phyloP scores from a whole-genome alignment of 2,329 filamentous ascomycete species.

The Fusarium succisae region DNA sequence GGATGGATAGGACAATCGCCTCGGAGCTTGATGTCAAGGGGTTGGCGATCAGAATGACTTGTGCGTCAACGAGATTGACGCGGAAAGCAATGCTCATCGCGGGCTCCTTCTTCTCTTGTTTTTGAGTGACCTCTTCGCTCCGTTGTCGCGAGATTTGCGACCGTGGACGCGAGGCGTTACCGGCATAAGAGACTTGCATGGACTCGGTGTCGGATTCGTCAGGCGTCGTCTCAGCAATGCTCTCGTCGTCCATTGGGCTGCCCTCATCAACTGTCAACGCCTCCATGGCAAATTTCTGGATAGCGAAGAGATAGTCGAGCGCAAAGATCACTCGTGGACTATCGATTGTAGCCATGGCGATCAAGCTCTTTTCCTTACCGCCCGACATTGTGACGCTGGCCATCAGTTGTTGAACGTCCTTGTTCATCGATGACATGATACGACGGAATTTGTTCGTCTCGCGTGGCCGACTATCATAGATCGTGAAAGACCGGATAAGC shows the following conservation, averaged over 20 bases:
- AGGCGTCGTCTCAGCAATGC: constrained; percentile 61
- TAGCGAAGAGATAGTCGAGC: constrained; percentile 91
- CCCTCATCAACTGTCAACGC: constrained; percentile 72
- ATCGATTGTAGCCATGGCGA: constrained; percentile 92
- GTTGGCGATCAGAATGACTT: constrained; percentile 96
- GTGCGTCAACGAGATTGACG: constrained; percentile 93
- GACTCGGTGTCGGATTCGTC: constrained; percentile 70
- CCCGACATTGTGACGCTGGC: constrained; percentile 93
- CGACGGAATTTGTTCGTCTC: constrained; percentile 96
- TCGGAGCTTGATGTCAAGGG: constrained; percentile 90
- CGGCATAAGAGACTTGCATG: constrained; percentile 58
- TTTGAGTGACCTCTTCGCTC: constrained; percentile 29
- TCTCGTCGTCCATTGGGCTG: constrained; percentile 60
- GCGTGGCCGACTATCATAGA: constrained; percentile 86
- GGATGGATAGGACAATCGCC: constrained; percentile 93
- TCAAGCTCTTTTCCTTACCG: constrained; percentile 80
- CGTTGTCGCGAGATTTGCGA: constrained; percentile 43
- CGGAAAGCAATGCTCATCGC: constrained; percentile 84
- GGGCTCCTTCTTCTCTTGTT: constrained; percentile 36
- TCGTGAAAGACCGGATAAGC: constrained; percentile 92
- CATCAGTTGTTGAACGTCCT: constrained; percentile 97
- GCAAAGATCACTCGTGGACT: constrained; percentile 96
- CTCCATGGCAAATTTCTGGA: constrained; percentile 82
- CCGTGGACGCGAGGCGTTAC: constrained; percentile 45
- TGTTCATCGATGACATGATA: constrained; percentile 97